Percentiles rank a stretch among this genome's conserved stretches.
Evolutionary conservation across 805 yeast species (phyloP).

Genomic region (Ogataea allantospora): DNA sequence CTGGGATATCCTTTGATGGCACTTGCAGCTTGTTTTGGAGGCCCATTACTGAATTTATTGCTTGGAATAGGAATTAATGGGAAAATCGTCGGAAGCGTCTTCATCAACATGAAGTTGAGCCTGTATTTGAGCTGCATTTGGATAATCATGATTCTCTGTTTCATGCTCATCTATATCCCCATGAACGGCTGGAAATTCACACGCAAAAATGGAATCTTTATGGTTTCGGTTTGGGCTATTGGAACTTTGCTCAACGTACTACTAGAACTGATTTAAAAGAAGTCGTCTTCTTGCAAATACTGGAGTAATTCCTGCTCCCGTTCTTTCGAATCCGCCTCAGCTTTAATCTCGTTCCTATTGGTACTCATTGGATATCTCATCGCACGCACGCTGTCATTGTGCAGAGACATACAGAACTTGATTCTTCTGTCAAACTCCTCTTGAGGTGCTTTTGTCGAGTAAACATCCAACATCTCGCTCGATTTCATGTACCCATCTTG

Average conservation of each 20-base stretch:
- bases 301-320: constrained; percentile 45
- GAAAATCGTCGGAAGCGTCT: constrained; percentile 39
- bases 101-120: constrained; percentile 36
- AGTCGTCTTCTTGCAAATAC: constrained; percentile 50
- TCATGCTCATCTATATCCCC: constrained; percentile 41
- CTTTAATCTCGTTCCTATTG: constrained; percentile 48
- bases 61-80: constrained; percentile 83
- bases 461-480: constrained; percentile 79
- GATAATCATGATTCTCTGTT: constrained; percentile 38
- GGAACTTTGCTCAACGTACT: constrained; percentile 37
- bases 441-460: constrained; percentile 86
- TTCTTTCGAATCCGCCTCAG: constrained; percentile 54
- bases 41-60: constrained; percentile 76
- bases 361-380: constrained; percentile 84
- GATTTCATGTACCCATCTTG: constrained; percentile 90
- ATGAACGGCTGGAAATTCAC: constrained; percentile 42
- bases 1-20: constrained; percentile 90
- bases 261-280: constrained; percentile 29
- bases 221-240: constrained; percentile 41
- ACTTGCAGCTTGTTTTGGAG: constrained; percentile 92
- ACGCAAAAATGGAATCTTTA: constrained; percentile 36
- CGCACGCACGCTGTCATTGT: constrained; percentile 89
- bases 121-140: constrained; percentile 42
- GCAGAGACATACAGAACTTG: constrained; percentile 83
- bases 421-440: constrained; percentile 88